Evolutionary conservation across 1,139 yeast genomes (phyloP).

Genomic region (Zhuliangozyma blackwelliae): DNA sequence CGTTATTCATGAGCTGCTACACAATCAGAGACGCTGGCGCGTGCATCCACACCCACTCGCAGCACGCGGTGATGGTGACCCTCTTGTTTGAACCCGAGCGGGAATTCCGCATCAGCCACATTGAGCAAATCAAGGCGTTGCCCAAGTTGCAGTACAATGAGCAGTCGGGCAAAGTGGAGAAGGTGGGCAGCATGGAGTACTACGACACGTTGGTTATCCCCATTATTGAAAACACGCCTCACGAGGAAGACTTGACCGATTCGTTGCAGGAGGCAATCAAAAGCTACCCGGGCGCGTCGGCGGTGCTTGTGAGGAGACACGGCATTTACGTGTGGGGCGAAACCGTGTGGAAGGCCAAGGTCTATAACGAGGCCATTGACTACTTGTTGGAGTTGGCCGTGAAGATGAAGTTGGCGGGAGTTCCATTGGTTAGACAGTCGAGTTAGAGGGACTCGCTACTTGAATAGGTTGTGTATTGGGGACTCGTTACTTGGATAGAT

Average conservation of each 20-base stretch:
- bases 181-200: constrained; percentile 64
- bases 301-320: constrained; percentile 87
- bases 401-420: constrained; percentile 65
- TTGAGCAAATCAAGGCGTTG: constrained; percentile 91
- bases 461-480: constrained; percentile 7
- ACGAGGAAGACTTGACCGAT: constrained; percentile 79
- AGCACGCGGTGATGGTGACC: constrained; percentile 78
- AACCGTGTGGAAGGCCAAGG: constrained; percentile 86
- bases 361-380: constrained; percentile 89
- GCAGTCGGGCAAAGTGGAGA: constrained; percentile 44
- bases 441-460: no score
- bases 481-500: no score
- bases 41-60: constrained; percentile 93
- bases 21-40: constrained; percentile 78
- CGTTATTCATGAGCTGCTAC: constrained; percentile 77
- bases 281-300: constrained; percentile 72
- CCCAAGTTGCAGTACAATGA: constrained; percentile 45
- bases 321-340: constrained; percentile 97
- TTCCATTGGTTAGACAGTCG: constrained; percentile 48
- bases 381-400: constrained; percentile 81
- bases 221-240: constrained; percentile 85
- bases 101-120: constrained; percentile 70
- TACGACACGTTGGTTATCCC: constrained; percentile 79
- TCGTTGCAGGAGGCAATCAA: constrained; percentile 59
- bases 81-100: constrained; percentile 55